A percentile compares a stretch with the other conserved stretches of the same genome.
These are phyloP conservation scores for Phaffomyces thermotolerans DNA, from an alignment of 805 yeast genomes.

Conservation along the genomic window DNA sequence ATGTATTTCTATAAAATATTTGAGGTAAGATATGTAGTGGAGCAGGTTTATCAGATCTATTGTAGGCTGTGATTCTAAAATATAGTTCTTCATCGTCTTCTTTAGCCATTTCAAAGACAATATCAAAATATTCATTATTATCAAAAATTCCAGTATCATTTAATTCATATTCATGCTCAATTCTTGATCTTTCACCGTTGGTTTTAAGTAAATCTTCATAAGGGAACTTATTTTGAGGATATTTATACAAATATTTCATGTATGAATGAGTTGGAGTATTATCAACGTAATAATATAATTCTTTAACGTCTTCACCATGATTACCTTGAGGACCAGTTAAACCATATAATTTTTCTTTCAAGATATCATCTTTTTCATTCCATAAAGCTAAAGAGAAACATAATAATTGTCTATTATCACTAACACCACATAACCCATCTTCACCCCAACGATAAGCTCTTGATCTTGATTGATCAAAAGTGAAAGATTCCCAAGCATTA, in stretches of 20 bases:
- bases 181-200: constrained; percentile 56
- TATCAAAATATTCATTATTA: constrained; percentile 65
- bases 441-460: constrained; percentile 93
- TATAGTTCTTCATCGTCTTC: constrained; percentile 71
- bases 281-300: constrained; percentile 75
- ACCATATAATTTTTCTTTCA: constrained; percentile 84
- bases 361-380: constrained; percentile 81
- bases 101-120: constrained; percentile 86
- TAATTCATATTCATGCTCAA: constrained; percentile 72
- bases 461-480: constrained; percentile 76
- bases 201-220: constrained; percentile 65
- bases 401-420: constrained; percentile 73
- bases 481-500: constrained; percentile 85
- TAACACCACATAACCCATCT: constrained; percentile 87
- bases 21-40: constrained; percentile 86
- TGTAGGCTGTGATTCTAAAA: constrained; percentile 83
- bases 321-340: constrained; percentile 90
- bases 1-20: constrained; percentile 75
- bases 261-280: constrained; percentile 91
- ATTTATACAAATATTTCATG: constrained; percentile 86
- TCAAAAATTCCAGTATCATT: constrained; percentile 74
- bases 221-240: constrained; percentile 83
- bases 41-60: constrained; percentile 77
- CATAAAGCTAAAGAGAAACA: constrained; percentile 81
- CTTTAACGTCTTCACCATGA: constrained; percentile 95